Evolutionary conservation across 2,329 filamentous ascomycete genomes (phyloP).

Genomic region (Aspergillus ochraceoroseus): DNA sequence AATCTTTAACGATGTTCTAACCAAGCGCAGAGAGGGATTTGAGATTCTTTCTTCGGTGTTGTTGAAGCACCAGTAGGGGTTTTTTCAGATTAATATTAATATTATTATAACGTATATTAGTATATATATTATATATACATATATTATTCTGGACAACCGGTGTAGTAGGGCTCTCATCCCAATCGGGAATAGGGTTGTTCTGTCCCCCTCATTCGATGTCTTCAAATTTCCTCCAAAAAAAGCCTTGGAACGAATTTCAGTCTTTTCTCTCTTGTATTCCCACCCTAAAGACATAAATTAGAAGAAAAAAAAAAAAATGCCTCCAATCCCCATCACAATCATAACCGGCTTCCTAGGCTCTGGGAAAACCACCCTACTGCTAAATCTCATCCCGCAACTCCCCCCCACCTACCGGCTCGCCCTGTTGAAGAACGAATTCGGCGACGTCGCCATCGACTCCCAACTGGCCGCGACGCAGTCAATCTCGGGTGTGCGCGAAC

Average conservation of each 20-base stretch:
- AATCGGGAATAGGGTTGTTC: constrained; percentile 13
- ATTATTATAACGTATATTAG: not conserved
- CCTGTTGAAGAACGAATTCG: constrained; percentile 96
- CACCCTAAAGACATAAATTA: not conserved
- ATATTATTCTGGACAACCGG: not conserved
- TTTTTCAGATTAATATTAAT: too few relatives aligned
- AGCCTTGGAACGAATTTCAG: too few relatives aligned
- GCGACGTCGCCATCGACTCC: constrained; percentile 87
- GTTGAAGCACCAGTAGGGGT: too few relatives aligned
- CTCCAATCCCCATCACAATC: constrained; percentile 83
- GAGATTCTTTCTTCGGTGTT: constrained; percentile 4
- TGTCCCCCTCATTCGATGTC: constrained; percentile 7
- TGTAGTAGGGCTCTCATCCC: constrained; percentile 11
- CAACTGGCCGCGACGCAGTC: constrained; percentile 77
- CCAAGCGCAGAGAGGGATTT: constrained; percentile 26
- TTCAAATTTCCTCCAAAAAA: too few relatives aligned
- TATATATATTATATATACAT: not conserved
- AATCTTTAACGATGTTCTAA: constrained; percentile 32
- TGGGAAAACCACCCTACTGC: constrained; percentile 91
- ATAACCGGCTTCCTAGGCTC: constrained; percentile 94
- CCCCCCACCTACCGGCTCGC: constrained; percentile 83
- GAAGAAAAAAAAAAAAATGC: constrained; percentile 41
- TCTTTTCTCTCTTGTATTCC: constrained; percentile 3
- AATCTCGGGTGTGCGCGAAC: constrained; percentile 83
- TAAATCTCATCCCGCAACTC: constrained; percentile 89